Base-by-base conservation (phyloP, 352 stramenopile genomes). In the Pythium brassicae region DNA sequence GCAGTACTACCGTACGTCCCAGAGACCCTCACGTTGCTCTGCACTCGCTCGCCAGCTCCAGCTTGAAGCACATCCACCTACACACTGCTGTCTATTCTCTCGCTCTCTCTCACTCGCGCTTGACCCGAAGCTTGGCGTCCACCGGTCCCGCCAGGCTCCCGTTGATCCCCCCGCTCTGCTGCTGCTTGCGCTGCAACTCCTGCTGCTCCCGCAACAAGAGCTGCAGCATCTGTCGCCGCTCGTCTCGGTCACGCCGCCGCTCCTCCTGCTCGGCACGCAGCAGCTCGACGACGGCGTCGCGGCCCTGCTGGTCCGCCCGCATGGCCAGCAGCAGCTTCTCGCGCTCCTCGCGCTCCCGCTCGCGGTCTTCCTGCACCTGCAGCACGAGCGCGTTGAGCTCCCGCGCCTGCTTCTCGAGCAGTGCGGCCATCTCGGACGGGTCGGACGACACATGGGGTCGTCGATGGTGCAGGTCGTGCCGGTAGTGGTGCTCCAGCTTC, bases 221-320 rank as follows among this genome's bases (percentile, higher is more conserved):
- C 42, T 61, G 44, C 34, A 61, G 22, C 39, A 61, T n/a, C n/a
- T 61, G 26, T 22, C 46, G 47, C n/a, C 55, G 46, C 45, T 61
- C 46, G 2, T 61, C 45, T 7, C 55, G 55, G 26, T 61, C 55
- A 2, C 32, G 37, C 0, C 45, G 55, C 15, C 55, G 47, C 35
- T 55, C 55, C 9, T 61, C 55, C 29, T 55, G 55, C 17, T 61
- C 55, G 6, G 39, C 32, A 37, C 39, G 47, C 25, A 61, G 47
- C 6, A 55, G 55, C 27, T 55, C 46, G 17, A 61, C 34, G 23
- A 61, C 55, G 0, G 34, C 45, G 20, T 61, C 45, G 23, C 55
- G 45, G 1, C 48, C 55, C 22, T 53, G 47, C 34, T 61, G 55
- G 55, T 61, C 55, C 9, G 48, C 40, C 19, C 49, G 49, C 25